These are phyloP conservation scores for Lentinula edodes DNA, from an alignment of 768 basidiomycete genomes.

Conservation along the genomic window DNA sequence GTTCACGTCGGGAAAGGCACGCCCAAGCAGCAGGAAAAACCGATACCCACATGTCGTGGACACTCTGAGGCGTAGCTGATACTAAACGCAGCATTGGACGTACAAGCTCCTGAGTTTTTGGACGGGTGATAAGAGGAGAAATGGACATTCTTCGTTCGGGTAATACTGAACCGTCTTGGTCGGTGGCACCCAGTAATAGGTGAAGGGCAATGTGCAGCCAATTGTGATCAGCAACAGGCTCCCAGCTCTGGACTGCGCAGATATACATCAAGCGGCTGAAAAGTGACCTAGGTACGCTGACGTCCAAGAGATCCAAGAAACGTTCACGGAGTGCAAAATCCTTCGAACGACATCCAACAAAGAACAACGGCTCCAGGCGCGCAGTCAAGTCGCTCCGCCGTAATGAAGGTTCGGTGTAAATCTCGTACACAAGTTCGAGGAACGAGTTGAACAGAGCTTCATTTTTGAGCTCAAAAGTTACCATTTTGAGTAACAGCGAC, in stretches of 20 bases:
- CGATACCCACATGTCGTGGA: constrained; percentile 84
- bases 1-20: constrained; percentile 81
- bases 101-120: constrained; percentile 51
- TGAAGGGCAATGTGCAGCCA: constrained; percentile 93
- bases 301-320: constrained; percentile 88
- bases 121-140: constrained; percentile 29
- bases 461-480: constrained; percentile 70
- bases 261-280: constrained; percentile 83
- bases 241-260: constrained; percentile 93
- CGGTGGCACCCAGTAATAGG: constrained; percentile 68
- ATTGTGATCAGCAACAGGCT: constrained; percentile 83
- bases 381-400: constrained; percentile 92
- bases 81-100: constrained; percentile 78
- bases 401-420: constrained; percentile 83
- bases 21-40: constrained; percentile 85
- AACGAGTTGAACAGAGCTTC: constrained; percentile 80
- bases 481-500: constrained; percentile 83
- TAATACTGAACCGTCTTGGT: constrained; percentile 32
- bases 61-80: constrained; percentile 70
- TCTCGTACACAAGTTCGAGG: constrained; percentile 86
- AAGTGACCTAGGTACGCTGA: constrained; percentile 80
- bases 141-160: constrained; percentile 34
- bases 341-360: constrained; percentile 83
- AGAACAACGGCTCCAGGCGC: constrained; percentile 87
- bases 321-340: constrained; percentile 73